A percentile compares a stretch with the other conserved stretches of the same genome.
phyloP scores from a whole-genome alignment of 257 asterid genomes.

The Petunia axillaris region DNA sequence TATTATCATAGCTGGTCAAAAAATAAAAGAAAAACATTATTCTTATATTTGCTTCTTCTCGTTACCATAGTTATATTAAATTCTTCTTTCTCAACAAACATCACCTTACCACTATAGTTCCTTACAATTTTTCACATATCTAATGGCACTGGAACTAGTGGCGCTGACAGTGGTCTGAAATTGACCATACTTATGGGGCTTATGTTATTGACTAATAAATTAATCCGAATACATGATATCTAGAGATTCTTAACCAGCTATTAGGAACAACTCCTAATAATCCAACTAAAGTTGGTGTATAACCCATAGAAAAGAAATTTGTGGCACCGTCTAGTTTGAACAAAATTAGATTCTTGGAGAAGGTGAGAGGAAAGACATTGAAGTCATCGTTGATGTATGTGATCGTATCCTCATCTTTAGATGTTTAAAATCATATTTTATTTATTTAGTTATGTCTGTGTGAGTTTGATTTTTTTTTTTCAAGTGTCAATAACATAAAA shows the following conservation, averaged over 20 bases:
- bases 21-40: no score
- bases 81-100: no score
- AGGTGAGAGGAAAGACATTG: conserved; percentile 9
- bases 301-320: neutral
- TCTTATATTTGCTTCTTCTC: no score
- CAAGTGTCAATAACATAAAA: no score
- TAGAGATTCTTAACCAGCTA: neutral
- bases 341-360: neutral
- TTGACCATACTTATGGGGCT: conserved; percentile 20
- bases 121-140: no score
- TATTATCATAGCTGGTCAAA: no score
- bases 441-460: no score
- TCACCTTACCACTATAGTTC: no score
- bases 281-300: conserved; percentile 11
- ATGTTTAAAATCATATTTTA: no score
- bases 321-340: conserved; percentile 24
- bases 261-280: neutral
- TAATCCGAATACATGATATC: neutral
- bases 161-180: conserved; percentile 23
- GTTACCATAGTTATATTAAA: no score
- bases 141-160: neutral
- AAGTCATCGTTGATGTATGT: neutral
- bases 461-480: no score
- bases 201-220: neutral
- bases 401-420: no score